Evolutionary conservation across 1,284 basidiomycete genomes (phyloP).

Genomic region (Austroboletus novae-zelandiae): DNA sequence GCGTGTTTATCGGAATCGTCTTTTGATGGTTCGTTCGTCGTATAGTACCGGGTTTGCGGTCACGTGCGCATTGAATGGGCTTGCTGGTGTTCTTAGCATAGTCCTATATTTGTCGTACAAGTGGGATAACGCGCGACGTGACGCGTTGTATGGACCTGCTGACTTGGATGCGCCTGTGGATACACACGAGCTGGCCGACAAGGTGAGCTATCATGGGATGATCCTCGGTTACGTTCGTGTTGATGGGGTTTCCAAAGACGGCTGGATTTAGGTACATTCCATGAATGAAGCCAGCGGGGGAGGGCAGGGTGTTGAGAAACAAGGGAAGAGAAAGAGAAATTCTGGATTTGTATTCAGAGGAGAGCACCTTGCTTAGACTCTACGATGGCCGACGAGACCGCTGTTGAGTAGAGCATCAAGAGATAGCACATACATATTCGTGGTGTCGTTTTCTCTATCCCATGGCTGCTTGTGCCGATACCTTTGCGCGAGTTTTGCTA

Average conservation of each 20-base stretch:
- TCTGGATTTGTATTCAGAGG: too few species aligned
- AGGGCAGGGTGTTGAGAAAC: too few species aligned
- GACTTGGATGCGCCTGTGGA: constrained; percentile 52
- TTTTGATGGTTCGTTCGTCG: too few species aligned
- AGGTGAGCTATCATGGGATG: constrained; percentile 33
- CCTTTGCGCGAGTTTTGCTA: too few species aligned
- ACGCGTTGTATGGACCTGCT: constrained; percentile 53
- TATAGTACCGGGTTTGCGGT: constrained; percentile 65
- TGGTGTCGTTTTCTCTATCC: too few species aligned
- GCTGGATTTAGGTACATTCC: constrained; percentile 25
- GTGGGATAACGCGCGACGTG: constrained; percentile 55
- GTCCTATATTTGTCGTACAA: constrained; percentile 57
- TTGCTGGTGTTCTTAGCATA: constrained; percentile 46
- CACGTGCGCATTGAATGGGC: constrained; percentile 53
- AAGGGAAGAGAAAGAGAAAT: too few species aligned
- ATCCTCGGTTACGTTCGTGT: neutral
- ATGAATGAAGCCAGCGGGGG: constrained; percentile 1
- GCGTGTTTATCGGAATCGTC: neutral
- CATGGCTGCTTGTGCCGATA: too few species aligned
- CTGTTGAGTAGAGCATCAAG: too few species aligned
- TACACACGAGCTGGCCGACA: constrained; percentile 63
- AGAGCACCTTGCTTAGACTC: too few species aligned
- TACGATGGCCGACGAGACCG: too few species aligned
- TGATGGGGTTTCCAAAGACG: constrained; percentile 7
- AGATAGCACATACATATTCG: too few species aligned